Conservation (phyloP, 2,329 filamentous ascomycete genomes). For the Diplocarpon mali region DNA sequence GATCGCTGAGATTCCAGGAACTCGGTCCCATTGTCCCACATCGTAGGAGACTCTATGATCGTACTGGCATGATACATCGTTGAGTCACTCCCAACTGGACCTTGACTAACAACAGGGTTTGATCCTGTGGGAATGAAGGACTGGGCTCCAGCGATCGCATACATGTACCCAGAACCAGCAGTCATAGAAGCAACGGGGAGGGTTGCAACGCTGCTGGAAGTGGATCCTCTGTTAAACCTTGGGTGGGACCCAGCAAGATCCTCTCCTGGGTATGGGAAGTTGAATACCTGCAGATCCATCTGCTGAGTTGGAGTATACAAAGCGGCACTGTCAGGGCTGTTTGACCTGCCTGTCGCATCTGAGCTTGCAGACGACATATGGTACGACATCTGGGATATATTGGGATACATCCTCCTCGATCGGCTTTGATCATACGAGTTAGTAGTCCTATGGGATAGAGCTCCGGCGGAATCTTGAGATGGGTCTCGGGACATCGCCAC, state of each 20-base stretch:
- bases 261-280: slow-evolving; percentile 21
- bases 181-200: slow-evolving; percentile 16
- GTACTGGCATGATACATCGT: slow-evolving; percentile 18
- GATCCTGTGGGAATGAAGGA: slow-evolving; percentile 16
- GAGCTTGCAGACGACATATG: slow-evolving; percentile 25
- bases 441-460: slow-evolving; percentile 21
- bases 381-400: slow-evolving; percentile 23
- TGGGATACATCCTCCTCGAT: slow-evolving; percentile 22
- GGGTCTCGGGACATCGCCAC: slow-evolving; percentile 23
- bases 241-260: slow-evolving; percentile 17
- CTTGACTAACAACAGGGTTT: slow-evolving; percentile 13
- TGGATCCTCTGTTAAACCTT: slow-evolving; percentile 19
- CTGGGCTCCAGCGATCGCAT: slow-evolving; percentile 17
- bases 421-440: slow-evolving; percentile 23
- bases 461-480: slow-evolving; percentile 24
- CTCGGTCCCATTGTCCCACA: slow-evolving; percentile 20
- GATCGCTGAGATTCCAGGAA: slow-evolving; percentile 23
- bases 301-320: slow-evolving; percentile 23
- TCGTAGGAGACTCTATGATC: slow-evolving; percentile 16
- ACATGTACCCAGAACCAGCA: slow-evolving; percentile 18
- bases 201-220: slow-evolving; percentile 12
- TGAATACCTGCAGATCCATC: slow-evolving; percentile 23
- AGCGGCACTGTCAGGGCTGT: slow-evolving; percentile 22
- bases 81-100: slow-evolving; percentile 17
- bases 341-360: slow-evolving; percentile 25